Base-by-base conservation (phyloP, 805 yeast genomes). In the Metschnikowia kunwiensis region DNA sequence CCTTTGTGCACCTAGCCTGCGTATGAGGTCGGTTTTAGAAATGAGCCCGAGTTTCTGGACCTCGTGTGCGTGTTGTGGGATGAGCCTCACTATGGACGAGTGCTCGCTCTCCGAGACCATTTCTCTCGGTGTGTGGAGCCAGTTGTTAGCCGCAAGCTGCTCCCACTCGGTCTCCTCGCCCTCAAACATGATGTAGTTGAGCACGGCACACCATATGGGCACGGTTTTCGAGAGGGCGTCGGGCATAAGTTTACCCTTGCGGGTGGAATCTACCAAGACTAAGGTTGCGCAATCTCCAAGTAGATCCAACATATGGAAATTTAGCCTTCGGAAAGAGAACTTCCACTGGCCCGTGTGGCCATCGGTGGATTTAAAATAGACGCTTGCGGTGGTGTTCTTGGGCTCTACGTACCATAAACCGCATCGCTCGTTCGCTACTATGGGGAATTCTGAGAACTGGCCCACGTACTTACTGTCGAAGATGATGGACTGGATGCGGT, bases 131-230 rank as follows among this genome's bases (percentile, higher is more conserved):
- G 75, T 61, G 32, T 54, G 58, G 8, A 78, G 55, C 60, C 72
- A 65, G 35, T 65, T 65, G 15, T 51, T 40, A 10, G 30, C 24
- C 3, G 27, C 12, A 23, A 35, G 24, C 5, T 16, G 15, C 5
- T 6, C 14, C 33, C 33, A 28, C 2, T 7, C 3, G 40, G 30
- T 7, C 1, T 22, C 49, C 13, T 42, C 46, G 4, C 43, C 50
- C 14, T 67, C 76, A 38, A 70, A 69, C 55, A 78, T 58, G 1
- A 82, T 63, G 24, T 58, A 57, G 51, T 84, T 85, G 13, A 87
- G 39, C 4, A 85, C 87, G 0, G 89, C 84, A 58, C 94, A 84
- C 97, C 97, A 88, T 1, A 86, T 84, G 0, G 96, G 96, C 1
- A 88, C 68, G 0, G 96, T 88, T 50, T 88, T 88, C 49, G 88